Evolutionary conservation across 2,329 filamentous ascomycete genomes (phyloP).

Genomic region (Aspergillus clavatus): DNA sequence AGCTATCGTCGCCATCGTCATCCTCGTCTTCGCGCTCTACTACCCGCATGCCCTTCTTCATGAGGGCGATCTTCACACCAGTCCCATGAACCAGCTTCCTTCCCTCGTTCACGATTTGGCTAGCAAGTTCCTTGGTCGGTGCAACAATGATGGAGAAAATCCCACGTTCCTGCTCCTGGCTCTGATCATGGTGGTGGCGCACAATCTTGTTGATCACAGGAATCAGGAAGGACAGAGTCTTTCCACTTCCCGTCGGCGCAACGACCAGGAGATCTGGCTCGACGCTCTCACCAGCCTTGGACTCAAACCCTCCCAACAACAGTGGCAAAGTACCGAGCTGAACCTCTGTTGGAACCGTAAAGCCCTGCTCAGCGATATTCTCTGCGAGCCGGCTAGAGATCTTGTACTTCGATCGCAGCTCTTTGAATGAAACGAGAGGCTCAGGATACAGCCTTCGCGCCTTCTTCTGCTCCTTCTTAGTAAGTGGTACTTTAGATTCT

Average conservation of each 20-base stretch:
- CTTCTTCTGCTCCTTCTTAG: conserved; percentile 48
- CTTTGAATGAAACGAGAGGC: conserved; percentile 70
- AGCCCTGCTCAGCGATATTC: conserved; percentile 81
- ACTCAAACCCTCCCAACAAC: conserved; percentile 52
- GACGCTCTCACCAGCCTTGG: conserved; percentile 22
- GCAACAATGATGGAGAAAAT: conserved; percentile 68
- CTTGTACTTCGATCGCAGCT: conserved; percentile 66
- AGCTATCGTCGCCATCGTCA: conserved; percentile 36
- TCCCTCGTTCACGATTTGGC: conserved; percentile 77
- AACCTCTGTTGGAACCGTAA: conserved; percentile 84
- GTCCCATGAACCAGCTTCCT: conserved; percentile 74
- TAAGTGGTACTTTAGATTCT: conserved; percentile 35
- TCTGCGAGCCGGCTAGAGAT: conserved; percentile 68
- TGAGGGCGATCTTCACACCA: conserved; percentile 70
- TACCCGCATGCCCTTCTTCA: conserved; percentile 79
- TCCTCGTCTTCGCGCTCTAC: conserved; percentile 43
- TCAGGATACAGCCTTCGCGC: conserved; percentile 65
- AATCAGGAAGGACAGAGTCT: conserved; percentile 89
- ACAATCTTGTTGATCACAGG: conserved; percentile 75
- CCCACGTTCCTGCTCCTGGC: conserved; percentile 52
- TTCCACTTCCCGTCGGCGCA: conserved; percentile 92
- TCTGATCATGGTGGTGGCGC: conserved; percentile 46
- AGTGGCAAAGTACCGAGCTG: conserved; percentile 83
- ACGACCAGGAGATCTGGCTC: conserved; percentile 76
- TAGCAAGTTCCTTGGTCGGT: conserved; percentile 74